phyloP scores from a whole-genome alignment of 2,329 filamentous ascomycete genomes.

The Xylaria sp. region DNA sequence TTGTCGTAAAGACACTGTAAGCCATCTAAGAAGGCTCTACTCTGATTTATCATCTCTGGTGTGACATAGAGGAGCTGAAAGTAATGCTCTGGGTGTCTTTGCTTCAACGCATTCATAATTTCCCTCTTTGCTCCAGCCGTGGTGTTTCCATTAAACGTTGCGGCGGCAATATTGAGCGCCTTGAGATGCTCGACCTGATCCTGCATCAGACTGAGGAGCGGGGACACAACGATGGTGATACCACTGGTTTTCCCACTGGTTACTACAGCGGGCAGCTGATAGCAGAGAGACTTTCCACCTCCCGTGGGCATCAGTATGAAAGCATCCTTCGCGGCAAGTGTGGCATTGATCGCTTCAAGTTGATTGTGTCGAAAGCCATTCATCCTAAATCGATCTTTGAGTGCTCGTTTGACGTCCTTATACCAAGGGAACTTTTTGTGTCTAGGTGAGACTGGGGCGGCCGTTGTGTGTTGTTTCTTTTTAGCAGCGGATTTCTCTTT shows the following conservation, averaged over 20 bases:
- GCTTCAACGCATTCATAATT: conserved; percentile 73
- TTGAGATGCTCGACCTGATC: conserved; percentile 91
- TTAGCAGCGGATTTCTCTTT: conserved; percentile 51
- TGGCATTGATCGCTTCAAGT: conserved; percentile 94
- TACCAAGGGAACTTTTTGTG: conserved; percentile 83
- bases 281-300: conserved; percentile 95
- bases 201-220: conserved; percentile 94
- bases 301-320: conserved; percentile 99
- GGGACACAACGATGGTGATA: conserved; percentile 94
- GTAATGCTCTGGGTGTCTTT: conserved; percentile 75
- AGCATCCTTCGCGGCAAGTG: conserved; percentile 84
- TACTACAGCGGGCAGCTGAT: conserved; percentile 91
- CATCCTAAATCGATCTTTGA: conserved; percentile 86
- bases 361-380: conserved; percentile 91
- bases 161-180: conserved; percentile 79
- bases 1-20: conserved; percentile 76
- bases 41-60: conserved; percentile 95
- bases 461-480: conserved; percentile 48
- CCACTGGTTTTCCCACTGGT: conserved; percentile 82
- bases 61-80: conserved; percentile 94
- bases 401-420: conserved; percentile 79
- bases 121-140: conserved; percentile 69
- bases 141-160: conserved; percentile 83
- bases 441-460: conserved; percentile 58
- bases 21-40: conserved; percentile 71